A percentile compares a stretch with the other conserved stretches of the same genome.
Evolutionary conservation across 1,139 yeast genomes (phyloP).

Genomic region (Hanseniaspora sp.): DNA sequence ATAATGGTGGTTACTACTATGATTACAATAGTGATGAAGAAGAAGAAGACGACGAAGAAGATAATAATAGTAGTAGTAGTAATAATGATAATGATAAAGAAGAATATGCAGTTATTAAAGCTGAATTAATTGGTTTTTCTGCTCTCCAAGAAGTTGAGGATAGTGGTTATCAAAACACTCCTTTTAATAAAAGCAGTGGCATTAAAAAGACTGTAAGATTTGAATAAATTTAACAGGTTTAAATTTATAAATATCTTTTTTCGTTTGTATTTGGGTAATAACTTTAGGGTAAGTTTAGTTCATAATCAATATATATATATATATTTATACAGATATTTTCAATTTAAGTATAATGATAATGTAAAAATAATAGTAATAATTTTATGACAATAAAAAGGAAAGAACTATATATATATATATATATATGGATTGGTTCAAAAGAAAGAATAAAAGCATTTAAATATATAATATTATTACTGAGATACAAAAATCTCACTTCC

Average conservation of each 20-base stretch:
- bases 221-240: not conserved
- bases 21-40: not conserved
- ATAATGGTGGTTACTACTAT: conserved; percentile 16
- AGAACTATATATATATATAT: no score
- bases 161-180: not conserved
- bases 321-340: not conserved
- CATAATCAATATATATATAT: not conserved
- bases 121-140: not conserved
- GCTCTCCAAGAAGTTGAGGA: not conserved
- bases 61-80: no score
- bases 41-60: not conserved
- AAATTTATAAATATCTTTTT: not conserved
- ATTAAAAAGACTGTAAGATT: conserved; percentile 4
- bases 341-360: no score
- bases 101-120: conserved; percentile 15
- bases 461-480: not conserved
- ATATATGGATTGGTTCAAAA: no score
- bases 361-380: no score
- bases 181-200: not conserved
- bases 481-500: conserved; percentile 1
- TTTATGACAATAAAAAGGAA: no score
- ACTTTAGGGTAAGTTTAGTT: not conserved
- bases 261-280: not conserved
- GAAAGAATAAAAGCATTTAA: no score
- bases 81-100: not conserved